Base-by-base conservation (phyloP, 2,329 filamentous ascomycete genomes). In the Aspergillus carbonarius region DNA sequence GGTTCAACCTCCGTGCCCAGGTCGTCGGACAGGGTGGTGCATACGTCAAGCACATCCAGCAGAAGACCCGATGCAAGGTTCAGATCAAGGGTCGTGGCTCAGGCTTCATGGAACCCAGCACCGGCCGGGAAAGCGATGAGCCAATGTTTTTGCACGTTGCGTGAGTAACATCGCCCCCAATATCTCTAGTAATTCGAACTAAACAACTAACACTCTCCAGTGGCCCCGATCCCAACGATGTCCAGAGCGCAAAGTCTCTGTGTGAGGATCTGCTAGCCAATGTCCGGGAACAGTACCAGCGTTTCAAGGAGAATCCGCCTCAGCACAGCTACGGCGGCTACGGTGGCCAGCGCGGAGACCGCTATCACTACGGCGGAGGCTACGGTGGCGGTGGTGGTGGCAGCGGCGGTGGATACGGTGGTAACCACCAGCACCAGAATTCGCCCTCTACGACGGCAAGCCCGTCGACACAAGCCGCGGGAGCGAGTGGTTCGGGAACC, bases 51-150 rank as follows among this genome's bases (percentile, higher is more conserved):
- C 93, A 97, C 72, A 98, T 99, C 65, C 95, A 98, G 77, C 88
- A 93, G 72, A 92, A 96, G 76, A 98, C 95, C 13, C 85, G 91
- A 62, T 98, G 95, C 74, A 91, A 93, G 67, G 95, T 99, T 25
- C 95, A 99, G 75, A 99, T 99, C 79, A 99, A 99, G 75, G 95
- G 95, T 17, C 91, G 91, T 63, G 93, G 93, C 39, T 98, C 93
- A 54, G 95, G 95, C 13, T 99, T 96, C 73, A 88, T 96, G 70
- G 95, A 99, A 74, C 87, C 89, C 48, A 86, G 89, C 32, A 96
- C 92, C n/a, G 90, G 91, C 63, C 85, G 82, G 42, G 95, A 99
- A 77, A 96, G 92, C 65, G 93, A 99, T 49, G 93, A 98, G 73
- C 86, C 92, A 2, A 98, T 99, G 92, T 98, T 92, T 72, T 83